phyloP scores from a whole-genome alignment of 1,284 basidiomycete genomes.

The Cutaneotrichosporon cyanovorans region DNA sequence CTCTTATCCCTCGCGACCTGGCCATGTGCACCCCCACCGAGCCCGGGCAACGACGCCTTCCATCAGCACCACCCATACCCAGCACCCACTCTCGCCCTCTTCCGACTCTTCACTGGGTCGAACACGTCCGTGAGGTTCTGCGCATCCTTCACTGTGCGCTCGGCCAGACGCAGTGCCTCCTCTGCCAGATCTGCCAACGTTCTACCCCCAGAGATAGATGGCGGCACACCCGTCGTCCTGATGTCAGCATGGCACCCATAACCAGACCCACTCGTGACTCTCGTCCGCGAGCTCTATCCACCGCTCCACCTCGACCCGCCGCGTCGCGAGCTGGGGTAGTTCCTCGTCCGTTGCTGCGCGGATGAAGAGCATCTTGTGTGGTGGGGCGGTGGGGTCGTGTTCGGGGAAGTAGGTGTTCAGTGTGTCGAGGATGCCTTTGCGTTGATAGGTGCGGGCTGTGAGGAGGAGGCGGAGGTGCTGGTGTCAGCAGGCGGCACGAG shows the following conservation, averaged over 20 bases:
- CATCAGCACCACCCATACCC: not conserved
- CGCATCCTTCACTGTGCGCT: slow-evolving; percentile 10
- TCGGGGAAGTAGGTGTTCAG: slow-evolving; percentile 25
- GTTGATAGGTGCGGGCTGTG: slow-evolving; percentile 6
- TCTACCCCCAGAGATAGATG: not conserved
- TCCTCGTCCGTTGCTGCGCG: slow-evolving; percentile 12
- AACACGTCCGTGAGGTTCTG: slow-evolving; percentile 14
- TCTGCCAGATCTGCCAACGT: not conserved
- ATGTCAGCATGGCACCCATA: too few relatives aligned
- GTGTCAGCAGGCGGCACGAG: not conserved
- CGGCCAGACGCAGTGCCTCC: slow-evolving; percentile 3
- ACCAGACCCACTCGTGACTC: not conserved
- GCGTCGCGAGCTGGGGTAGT: slow-evolving; percentile 1
- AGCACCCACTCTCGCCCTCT: not conserved
- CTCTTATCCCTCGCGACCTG: too few relatives aligned
- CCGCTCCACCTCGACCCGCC: slow-evolving; percentile 11
- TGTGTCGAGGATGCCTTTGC: slow-evolving; percentile 6
- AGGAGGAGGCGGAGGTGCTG: slow-evolving; percentile 16
- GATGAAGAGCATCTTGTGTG: slow-evolving; percentile 17
- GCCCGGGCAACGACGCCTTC: not conserved
- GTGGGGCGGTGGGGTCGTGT: not conserved
- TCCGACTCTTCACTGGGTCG: not conserved
- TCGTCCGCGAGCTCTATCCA: not conserved
- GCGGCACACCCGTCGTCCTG: too few relatives aligned
- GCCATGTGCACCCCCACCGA: too few relatives aligned